phyloP scores from a whole-genome alignment of 805 yeast species.

The Sugiyamaella mastotermitis region DNA sequence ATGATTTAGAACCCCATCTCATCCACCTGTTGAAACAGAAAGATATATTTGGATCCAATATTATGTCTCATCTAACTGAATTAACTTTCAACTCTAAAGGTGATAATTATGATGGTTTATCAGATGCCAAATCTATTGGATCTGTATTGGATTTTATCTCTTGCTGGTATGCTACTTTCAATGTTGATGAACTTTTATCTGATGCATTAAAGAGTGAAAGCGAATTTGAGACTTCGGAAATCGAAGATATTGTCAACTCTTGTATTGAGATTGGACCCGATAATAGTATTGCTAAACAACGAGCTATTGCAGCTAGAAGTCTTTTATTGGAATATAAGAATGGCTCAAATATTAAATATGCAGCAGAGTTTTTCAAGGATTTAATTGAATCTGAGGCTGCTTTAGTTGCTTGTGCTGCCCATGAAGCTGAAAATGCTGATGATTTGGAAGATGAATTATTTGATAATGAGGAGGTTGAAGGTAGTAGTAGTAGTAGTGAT shows the following conservation, averaged over 20 bases:
- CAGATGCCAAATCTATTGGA: conserved; percentile 20
- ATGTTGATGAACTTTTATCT: conserved; percentile 21
- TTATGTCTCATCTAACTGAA: too few relatives aligned
- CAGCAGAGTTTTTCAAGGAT: conserved; percentile 20
- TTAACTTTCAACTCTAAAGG: conserved; percentile 9
- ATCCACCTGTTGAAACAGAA: conserved; percentile 1
- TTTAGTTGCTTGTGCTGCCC: neutral
- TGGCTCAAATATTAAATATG: conserved; percentile 17
- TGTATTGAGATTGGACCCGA: conserved; percentile 28
- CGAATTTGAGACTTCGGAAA: conserved; percentile 10
- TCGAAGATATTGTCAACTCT: conserved; percentile 18
- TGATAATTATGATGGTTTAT: conserved; percentile 18
- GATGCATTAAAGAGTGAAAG: conserved; percentile 15
- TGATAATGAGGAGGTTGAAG: too few relatives aligned
- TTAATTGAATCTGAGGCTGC: conserved; percentile 10
- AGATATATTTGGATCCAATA: too few relatives aligned
- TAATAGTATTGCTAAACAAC: conserved; percentile 22
- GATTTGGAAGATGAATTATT: too few relatives aligned
- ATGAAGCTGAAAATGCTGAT: neutral
- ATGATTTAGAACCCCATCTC: conserved; percentile 9
- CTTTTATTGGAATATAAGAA: conserved; percentile 23
- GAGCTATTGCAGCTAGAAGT: conserved; percentile 26
- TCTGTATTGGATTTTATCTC: conserved; percentile 27
- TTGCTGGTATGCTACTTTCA: conserved; percentile 25
- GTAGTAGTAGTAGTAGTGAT: too few relatives aligned